phyloP scores from a whole-genome alignment of 805 yeast genomes.

The Tanozyma kutaoensis region DNA sequence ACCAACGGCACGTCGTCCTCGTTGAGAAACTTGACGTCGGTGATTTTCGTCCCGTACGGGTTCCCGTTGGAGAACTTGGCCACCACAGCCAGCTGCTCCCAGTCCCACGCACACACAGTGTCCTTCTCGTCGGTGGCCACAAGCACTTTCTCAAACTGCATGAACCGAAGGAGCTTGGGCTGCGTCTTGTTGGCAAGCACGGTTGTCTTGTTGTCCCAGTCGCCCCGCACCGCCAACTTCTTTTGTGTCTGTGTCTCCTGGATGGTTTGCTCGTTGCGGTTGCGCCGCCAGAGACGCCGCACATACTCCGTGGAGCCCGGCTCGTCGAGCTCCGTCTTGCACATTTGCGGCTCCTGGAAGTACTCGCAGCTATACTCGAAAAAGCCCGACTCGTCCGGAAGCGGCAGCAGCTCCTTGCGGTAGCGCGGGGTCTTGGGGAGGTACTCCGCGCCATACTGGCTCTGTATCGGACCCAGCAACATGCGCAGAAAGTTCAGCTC shows the following conservation, averaged over 20 bases:
- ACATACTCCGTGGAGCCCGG: slow-evolving; percentile 84
- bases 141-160: slow-evolving; percentile 82
- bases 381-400: slow-evolving; percentile 40
- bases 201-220: slow-evolving; percentile 60
- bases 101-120: slow-evolving; percentile 76
- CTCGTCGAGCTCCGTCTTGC: slow-evolving; percentile 72
- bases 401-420: no score
- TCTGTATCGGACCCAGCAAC: slow-evolving; percentile 21
- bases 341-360: slow-evolving; percentile 93
- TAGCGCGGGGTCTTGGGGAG: slow-evolving; percentile 49
- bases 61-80: slow-evolving; percentile 71
- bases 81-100: slow-evolving; percentile 49
- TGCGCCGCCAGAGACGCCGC: slow-evolving; percentile 76
- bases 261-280: slow-evolving; percentile 76
- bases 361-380: slow-evolving; percentile 76
- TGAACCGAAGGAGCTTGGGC: slow-evolving; percentile 65
- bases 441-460: slow-evolving; percentile 28
- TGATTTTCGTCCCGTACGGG: slow-evolving; percentile 77
- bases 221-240: slow-evolving; percentile 66
- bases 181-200: slow-evolving; percentile 63
- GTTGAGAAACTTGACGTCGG: slow-evolving; percentile 75
- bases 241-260: slow-evolving; percentile 87
- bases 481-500: slow-evolving; percentile 12
- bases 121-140: slow-evolving; percentile 78
- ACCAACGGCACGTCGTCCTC: slow-evolving; percentile 86